Percentiles rank a stretch among this genome's conserved stretches.
These are phyloP conservation scores for Psidium guajava DNA, from an alignment of 345 rosid genomes.

Conservation along the genomic window DNA sequence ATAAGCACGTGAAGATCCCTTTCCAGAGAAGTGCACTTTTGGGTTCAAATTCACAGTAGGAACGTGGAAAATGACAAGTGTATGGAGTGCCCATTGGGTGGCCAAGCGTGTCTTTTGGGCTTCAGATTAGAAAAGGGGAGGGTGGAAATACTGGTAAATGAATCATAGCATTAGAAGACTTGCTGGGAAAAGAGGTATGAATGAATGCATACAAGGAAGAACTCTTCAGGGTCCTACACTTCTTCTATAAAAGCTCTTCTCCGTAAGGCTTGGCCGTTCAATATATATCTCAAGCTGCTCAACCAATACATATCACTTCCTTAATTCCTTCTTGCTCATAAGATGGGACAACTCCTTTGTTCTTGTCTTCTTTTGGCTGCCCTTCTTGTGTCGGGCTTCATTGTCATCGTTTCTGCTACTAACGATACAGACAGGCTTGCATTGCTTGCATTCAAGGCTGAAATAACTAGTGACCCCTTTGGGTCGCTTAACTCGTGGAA, in stretches of 20 bases:
- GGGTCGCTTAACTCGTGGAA: background rate
- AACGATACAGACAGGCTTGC: background rate
- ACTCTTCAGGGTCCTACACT: too few relatives aligned
- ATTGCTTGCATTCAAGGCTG: background rate
- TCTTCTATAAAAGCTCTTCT: background rate
- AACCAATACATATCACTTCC: background rate
- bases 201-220: too few relatives aligned
- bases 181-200: too few relatives aligned
- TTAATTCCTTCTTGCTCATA: background rate
- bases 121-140: too few relatives aligned
- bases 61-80: too few relatives aligned
- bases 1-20: background rate
- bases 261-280: background rate
- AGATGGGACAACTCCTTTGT: background rate
- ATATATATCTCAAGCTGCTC: background rate
- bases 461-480: background rate
- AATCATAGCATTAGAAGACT: too few relatives aligned
- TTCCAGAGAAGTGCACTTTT: too few relatives aligned
- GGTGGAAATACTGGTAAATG: too few relatives aligned
- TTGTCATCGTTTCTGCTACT: fast-evolving
- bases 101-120: too few relatives aligned
- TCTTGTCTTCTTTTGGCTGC: background rate
- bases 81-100: too few relatives aligned
- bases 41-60: too few relatives aligned
- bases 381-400: background rate